phyloP scores from a whole-genome alignment of 2,329 filamentous ascomycete genomes.

The Alternaria consortialis region DNA sequence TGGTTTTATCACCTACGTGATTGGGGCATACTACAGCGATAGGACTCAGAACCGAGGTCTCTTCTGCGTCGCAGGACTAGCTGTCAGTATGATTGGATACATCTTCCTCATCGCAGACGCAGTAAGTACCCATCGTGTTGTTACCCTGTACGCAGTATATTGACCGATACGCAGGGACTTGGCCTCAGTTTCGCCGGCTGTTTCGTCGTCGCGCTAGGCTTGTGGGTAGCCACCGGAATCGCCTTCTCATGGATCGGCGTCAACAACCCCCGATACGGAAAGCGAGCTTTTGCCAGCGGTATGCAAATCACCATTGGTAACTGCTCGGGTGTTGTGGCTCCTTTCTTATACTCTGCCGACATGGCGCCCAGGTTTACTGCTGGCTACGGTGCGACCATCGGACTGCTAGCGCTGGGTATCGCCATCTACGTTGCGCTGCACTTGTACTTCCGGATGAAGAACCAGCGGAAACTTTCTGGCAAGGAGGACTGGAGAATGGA shows the following conservation, averaged over 20 bases:
- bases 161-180: slow-evolving; percentile 8
- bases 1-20: slow-evolving; percentile 35
- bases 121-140: neutral
- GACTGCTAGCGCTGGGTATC: slow-evolving; percentile 26
- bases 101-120: slow-evolving; percentile 48
- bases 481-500: slow-evolving; percentile 37
- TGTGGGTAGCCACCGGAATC: slow-evolving; percentile 36
- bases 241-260: slow-evolving; percentile 40
- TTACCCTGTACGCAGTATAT: neutral
- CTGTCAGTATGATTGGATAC: slow-evolving; percentile 60
- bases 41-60: slow-evolving; percentile 38
- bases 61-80: slow-evolving; percentile 34
- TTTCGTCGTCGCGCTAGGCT: slow-evolving; percentile 42
- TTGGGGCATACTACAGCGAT: slow-evolving; percentile 36
- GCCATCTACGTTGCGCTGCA: slow-evolving; percentile 29
- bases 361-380: slow-evolving; percentile 27
- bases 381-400: slow-evolving; percentile 38
- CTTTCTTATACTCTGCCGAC: slow-evolving; percentile 31
- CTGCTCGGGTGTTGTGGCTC: slow-evolving; percentile 43
- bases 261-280: slow-evolving; percentile 45
- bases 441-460: slow-evolving; percentile 32
- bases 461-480: slow-evolving; percentile 33
- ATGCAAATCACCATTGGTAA: slow-evolving; percentile 51
- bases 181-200: slow-evolving; percentile 35
- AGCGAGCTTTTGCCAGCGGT: slow-evolving; percentile 39